Percentiles rank a stretch among this genome's conserved stretches.
phyloP scores from a whole-genome alignment of 2,329 filamentous ascomycete genomes.

The Diaporthe velutina region DNA sequence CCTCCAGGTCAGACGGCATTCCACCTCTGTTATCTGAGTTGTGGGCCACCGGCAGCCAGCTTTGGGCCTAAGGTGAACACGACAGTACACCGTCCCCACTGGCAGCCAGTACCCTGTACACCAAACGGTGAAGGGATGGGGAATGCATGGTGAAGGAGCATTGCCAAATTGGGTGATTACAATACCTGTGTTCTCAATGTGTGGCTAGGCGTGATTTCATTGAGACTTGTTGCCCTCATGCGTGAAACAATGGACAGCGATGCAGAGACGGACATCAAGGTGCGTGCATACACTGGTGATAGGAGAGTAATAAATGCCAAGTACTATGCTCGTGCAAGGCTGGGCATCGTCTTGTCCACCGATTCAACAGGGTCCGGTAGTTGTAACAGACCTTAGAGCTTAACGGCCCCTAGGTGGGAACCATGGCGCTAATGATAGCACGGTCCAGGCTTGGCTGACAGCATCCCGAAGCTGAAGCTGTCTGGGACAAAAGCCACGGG shows the following conservation, averaged over 20 bases:
- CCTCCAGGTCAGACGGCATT: not conserved
- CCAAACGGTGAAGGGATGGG: not conserved
- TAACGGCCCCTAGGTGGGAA: constrained; percentile 2
- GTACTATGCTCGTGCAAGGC: not conserved
- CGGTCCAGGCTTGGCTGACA: constrained; percentile 29
- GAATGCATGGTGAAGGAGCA: not conserved
- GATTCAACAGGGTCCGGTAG: constrained; percentile 10
- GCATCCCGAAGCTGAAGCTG: constrained; percentile 9
- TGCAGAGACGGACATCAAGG: not conserved
- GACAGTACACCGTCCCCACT: constrained; percentile 12
- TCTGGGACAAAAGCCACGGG: constrained; percentile 2
- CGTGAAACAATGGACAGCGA: not conserved
- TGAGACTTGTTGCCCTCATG: not conserved
- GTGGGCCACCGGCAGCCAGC: constrained; percentile 3
- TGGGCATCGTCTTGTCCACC: not conserved
- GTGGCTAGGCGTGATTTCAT: too few species aligned
- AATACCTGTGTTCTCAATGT: not conserved
- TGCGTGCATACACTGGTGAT: not conserved
- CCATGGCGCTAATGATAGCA: constrained; percentile 20
- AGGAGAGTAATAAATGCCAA: not conserved
- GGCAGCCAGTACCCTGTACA: not conserved
- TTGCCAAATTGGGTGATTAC: too few species aligned
- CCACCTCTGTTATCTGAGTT: constrained; percentile 9
- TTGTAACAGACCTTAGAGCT: constrained; percentile 16
- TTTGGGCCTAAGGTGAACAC: constrained; percentile 23